Evolutionary conservation across 164 flowering plant species (phyloP), one percentile per base, ranked within the genome.

Genomic region (Aristolochia californica): DNA sequence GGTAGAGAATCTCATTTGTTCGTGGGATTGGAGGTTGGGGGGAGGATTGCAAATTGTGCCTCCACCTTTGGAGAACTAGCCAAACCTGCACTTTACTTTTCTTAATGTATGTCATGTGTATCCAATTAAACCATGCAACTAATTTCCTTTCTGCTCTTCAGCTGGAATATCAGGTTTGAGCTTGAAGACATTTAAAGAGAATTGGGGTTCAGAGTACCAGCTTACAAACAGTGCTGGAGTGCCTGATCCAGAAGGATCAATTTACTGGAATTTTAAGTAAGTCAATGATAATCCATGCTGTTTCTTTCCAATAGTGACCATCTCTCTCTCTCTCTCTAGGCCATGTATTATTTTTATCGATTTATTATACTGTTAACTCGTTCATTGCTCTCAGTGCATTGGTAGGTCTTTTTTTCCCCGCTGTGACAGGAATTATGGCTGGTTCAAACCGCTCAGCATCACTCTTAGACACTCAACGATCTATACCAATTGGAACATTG

Each of bases 371-470:
- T 54, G 24, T 45, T 63, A 52, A 59, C 52, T 66, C 62, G 23
- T 66, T 60, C 38, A 18, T 25, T 56, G 15, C 50, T 30, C 5
- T 74, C 69, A 94, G 99, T 84, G 88, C 93, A 62, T 62, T 94
- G 89, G 97, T 94, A 47, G 97, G 99, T 28, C 89, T 94, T 51
- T 94, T 94, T 67, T 94, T 94, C 77, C 99, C 99, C 63, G 97
- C 99, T 62, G 99, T 94, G 5, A 94, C 97, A 0, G 99, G 99
- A 64, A 90, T 94, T 59, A 94, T 94, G 99, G 99, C 99, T 45
- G 99, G 99, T 67, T 94, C 99, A 53, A 94, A 94, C 76, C 91
- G 99, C 52, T 94, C 99, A 52, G 93, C 99, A 25, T 83, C 90
- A 21, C 70, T 94, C 38, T 86, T 76, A 68, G 99, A 94, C 62